Percentiles rank a stretch among this genome's conserved stretches.
phyloP scores from a whole-genome alignment of 306 rosid genomes.

The Crotalaria pallida region DNA sequence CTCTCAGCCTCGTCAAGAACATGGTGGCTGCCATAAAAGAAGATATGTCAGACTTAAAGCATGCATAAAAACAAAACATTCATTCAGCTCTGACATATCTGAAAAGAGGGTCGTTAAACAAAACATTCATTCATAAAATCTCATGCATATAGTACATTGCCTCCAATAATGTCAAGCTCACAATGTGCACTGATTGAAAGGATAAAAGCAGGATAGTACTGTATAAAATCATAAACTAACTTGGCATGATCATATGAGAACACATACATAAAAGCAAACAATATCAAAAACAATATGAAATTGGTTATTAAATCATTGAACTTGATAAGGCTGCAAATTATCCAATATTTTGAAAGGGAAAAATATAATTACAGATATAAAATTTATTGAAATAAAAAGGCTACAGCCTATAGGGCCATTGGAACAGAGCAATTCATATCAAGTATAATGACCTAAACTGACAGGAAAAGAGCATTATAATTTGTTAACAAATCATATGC shows the following conservation, averaged over 20 bases:
- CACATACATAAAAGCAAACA: not conserved
- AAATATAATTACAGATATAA: not conserved
- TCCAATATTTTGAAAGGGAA: not conserved
- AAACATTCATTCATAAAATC: no score
- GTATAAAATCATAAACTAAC: constrained; percentile 1
- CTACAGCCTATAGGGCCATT: not conserved
- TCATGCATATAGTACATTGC: not conserved
- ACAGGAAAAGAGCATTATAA: no score
- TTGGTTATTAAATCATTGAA: not conserved
- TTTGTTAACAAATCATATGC: no score
- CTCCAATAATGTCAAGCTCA: not conserved
- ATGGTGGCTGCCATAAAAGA: constrained; percentile 66
- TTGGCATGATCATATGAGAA: not conserved
- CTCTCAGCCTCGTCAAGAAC: constrained; percentile 98
- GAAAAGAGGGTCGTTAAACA: no score
- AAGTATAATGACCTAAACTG: not conserved
- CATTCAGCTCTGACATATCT: not conserved
- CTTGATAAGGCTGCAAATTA: not conserved
- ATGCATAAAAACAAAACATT: not conserved
- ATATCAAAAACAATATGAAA: not conserved
- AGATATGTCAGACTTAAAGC: constrained; percentile 1
- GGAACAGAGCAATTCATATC: not conserved
- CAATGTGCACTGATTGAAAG: not conserved
- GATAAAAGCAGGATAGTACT: not conserved
- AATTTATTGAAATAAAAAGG: not conserved